Evolutionary conservation across 2,329 filamentous ascomycete species (phyloP).

Genomic region (Cercospora sp.): DNA sequence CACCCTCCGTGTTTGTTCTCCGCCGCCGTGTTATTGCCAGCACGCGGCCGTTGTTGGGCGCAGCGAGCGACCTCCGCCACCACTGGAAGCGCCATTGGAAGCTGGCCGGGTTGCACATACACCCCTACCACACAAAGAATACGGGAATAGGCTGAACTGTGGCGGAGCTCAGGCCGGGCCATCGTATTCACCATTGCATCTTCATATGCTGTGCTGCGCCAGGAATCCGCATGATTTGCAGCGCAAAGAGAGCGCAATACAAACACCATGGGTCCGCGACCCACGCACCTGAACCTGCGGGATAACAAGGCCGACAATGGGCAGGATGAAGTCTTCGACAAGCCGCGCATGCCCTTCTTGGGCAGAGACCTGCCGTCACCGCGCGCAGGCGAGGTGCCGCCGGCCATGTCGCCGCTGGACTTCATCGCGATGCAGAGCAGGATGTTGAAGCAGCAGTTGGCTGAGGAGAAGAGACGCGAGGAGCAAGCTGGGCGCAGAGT

Average conservation of each 20-base stretch:
- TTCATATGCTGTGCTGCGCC: conserved; percentile 2
- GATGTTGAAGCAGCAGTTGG: conserved; percentile 57
- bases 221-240: conserved; percentile 3
- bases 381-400: conserved; percentile 65
- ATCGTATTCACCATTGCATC: not conserved
- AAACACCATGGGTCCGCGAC: conserved; percentile 36
- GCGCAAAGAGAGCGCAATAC: conserved; percentile 2
- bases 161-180: not conserved
- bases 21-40: not conserved
- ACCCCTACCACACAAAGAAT: conserved; percentile 7
- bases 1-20: not conserved
- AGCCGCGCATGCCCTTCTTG: conserved; percentile 33
- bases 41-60: not conserved
- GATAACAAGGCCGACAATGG: conserved; percentile 8
- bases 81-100: conserved; percentile 6
- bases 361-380: conserved; percentile 49
- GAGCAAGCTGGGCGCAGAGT: conserved; percentile 71
- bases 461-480: conserved; percentile 74
- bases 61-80: conserved; percentile 5
- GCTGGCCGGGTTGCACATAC: not conserved
- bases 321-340: conserved; percentile 26
- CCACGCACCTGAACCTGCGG: conserved; percentile 29
- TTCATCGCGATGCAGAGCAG: conserved; percentile 92
- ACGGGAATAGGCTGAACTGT: not conserved
- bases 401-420: conserved; percentile 89